These are phyloP conservation scores for Drosera spatulata DNA, from an alignment of 179 eudicot genomes.

Conservation along the genomic window DNA sequence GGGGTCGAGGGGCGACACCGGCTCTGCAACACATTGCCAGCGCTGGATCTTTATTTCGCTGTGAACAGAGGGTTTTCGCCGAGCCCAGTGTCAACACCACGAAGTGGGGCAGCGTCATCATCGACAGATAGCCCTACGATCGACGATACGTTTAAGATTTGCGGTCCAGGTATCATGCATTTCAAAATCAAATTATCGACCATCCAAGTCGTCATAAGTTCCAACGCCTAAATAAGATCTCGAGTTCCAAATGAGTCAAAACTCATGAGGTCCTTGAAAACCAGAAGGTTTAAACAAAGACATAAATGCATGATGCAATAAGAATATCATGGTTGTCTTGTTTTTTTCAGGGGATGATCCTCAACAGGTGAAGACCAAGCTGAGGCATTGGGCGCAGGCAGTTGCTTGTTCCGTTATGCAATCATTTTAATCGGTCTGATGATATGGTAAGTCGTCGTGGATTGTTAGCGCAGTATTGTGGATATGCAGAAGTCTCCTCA, in stretches of 20 bases:
- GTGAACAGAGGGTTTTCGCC: constrained; percentile 46
- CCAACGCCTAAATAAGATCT: neutral
- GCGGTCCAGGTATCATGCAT: constrained; percentile 45
- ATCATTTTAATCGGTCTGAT: constrained; percentile 17
- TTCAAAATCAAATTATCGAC: neutral
- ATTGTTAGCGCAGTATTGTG: no score
- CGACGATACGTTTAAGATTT: constrained; percentile 69
- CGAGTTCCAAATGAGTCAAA: neutral
- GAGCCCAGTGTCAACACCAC: constrained; percentile 50
- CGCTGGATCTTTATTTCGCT: constrained; percentile 73
- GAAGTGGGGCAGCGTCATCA: constrained; percentile 30
- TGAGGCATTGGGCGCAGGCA: constrained; percentile 29
- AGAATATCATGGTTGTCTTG: neutral
- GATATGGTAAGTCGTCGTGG: no score
- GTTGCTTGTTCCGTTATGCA: constrained; percentile 71
- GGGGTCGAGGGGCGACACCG: constrained; percentile 24
- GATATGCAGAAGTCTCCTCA: no score
- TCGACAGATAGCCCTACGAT: constrained; percentile 39
- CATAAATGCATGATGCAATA: neutral
- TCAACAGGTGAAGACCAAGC: constrained; percentile 63
- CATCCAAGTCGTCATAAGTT: neutral
- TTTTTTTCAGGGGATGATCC: constrained; percentile 39
- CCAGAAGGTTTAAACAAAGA: neutral
- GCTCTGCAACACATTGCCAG: constrained; percentile 62
- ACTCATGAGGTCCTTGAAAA: neutral